Percentiles rank a stretch among this genome's conserved stretches.
Conservation (phyloP, 2,329 filamentous ascomycete species). For the Aspergillus sp. region DNA sequence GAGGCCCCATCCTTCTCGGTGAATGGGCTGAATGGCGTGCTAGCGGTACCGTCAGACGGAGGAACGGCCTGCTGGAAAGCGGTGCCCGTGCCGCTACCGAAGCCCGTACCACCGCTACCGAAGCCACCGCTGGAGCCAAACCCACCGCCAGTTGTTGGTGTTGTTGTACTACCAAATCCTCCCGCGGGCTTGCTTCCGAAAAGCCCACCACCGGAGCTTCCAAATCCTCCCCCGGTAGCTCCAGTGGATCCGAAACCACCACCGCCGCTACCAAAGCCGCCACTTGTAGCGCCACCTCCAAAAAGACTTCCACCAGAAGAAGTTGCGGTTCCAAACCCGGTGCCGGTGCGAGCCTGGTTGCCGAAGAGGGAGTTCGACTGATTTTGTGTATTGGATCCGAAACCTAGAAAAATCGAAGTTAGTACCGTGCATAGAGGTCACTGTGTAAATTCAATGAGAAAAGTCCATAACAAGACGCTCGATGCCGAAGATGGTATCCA, state of each 20-base stretch:
- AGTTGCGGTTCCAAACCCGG: conserved; percentile 33
- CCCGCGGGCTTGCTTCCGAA: conserved; percentile 17
- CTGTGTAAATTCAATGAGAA: conserved; percentile 2
- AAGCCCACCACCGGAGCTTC: conserved; percentile 30
- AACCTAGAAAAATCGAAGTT: conserved; percentile 29
- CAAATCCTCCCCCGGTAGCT: conserved; percentile 29
- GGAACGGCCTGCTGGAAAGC: conserved; percentile 41
- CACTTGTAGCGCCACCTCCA: conserved; percentile 23
- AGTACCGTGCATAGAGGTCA: background rate
- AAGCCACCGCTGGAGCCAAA: conserved; percentile 33
- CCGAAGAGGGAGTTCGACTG: conserved; percentile 38
- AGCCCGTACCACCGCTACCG: conserved; percentile 24
- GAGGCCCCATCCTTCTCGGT: conserved; percentile 45
- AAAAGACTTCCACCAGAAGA: conserved; percentile 33
- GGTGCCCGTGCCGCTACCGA: conserved; percentile 40
- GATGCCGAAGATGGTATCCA: background rate
- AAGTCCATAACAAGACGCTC: conserved; percentile 2
- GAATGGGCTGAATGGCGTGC: conserved; percentile 45
- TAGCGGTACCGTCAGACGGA: conserved; percentile 45
- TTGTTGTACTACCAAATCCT: conserved; percentile 17
- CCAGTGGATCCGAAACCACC: conserved; percentile 23
- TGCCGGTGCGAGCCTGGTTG: conserved; percentile 25
- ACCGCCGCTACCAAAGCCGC: conserved; percentile 27
- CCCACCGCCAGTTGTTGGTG: conserved; percentile 24
- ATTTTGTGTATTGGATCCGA: conserved; percentile 34